phyloP scores from a whole-genome alignment of 306 rosid genomes.

The Delonix regia region DNA sequence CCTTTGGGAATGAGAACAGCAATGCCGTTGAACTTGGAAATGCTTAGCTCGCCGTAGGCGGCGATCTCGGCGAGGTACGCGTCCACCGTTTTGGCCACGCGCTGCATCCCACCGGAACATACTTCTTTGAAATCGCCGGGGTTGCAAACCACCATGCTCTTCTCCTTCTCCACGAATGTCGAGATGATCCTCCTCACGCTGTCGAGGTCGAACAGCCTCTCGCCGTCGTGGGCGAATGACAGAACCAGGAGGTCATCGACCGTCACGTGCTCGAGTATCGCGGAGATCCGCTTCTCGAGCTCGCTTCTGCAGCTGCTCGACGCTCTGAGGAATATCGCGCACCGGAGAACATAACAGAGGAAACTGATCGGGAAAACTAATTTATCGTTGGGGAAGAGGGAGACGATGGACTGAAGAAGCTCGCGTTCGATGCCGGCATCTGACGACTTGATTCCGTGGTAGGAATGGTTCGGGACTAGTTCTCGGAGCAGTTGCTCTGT shows the following conservation, averaged over 20 bases:
- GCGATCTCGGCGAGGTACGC: slow-evolving; percentile 68
- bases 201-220: slow-evolving; percentile 70
- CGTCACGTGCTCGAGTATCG: slow-evolving; percentile 67
- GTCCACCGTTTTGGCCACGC: slow-evolving; percentile 66
- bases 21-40: slow-evolving; percentile 73
- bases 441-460: slow-evolving; percentile 30
- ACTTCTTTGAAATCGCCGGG: slow-evolving; percentile 50
- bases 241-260: slow-evolving; percentile 71
- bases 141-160: slow-evolving; percentile 64
- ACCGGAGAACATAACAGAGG: slow-evolving; percentile 78
- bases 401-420: slow-evolving; percentile 56
- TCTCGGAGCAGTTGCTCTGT: slow-evolving; percentile 70
- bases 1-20: slow-evolving; percentile 60
- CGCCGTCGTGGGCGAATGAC: slow-evolving; percentile 76
- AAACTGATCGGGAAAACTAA: slow-evolving; percentile 69
- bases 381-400: slow-evolving; percentile 75
- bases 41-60: slow-evolving; percentile 55
- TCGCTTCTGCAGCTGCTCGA: slow-evolving; percentile 59
- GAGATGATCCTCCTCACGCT: slow-evolving; percentile 67
- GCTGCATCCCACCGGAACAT: slow-evolving; percentile 57
- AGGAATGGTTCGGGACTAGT: slow-evolving; percentile 76
- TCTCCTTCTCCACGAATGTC: slow-evolving; percentile 69
- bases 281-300: slow-evolving; percentile 67
- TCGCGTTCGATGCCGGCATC: slow-evolving; percentile 43
- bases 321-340: slow-evolving; percentile 58